Evolutionary conservation across 2,329 filamentous ascomycete genomes (phyloP), one percentile per base, ranked within the genome.

Genomic region (Seiridium cupressi): DNA sequence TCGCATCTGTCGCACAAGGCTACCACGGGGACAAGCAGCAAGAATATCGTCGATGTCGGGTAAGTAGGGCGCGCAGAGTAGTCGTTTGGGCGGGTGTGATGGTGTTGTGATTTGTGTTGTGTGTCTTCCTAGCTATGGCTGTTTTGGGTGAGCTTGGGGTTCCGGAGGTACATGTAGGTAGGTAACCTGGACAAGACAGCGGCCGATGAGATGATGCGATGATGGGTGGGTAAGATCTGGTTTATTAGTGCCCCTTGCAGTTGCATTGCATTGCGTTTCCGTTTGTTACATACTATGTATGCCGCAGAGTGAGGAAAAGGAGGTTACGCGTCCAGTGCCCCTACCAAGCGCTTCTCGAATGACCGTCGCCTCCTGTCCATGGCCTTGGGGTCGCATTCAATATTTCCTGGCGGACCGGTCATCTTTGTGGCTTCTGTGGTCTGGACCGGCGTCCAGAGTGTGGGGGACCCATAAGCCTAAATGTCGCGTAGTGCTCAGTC

Each of bases 191-290:
- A 26, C 18, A 53, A 13, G 11, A 34, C 47, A 32, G 47, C 35
- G 47, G 47, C 35, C 35, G 47, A 32, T 49, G 47, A 32, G 47
- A 49, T 26, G 47, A 18, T 46, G 32, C 26, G 26, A 11, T 49
- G 47, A 18, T 31, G 47, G 13, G 44, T n/a, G 26, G 44, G 44
- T 46, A 46, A 46, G 26, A 46, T 46, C 13, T n/a, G 44, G 44
- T 46, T n/a, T n/a, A 13, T 46, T 46, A 57, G 54, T 44, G 54
- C 40, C 54, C 54, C 54, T 57, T 57, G 54, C 54, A 57, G 54
- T 31, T 47, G 42, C 54, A 47, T 57, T 57, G 54, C 54, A 48
- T 57, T 26, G 54, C 40, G 18, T 10, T 26, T 9, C 40, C 36
- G n/a, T 38, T 11, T 11, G 49, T 35, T 42, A 13, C 38, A 13